Conservation (phyloP, 1,284 basidiomycete species). For the Leccinum laetum region DNA sequence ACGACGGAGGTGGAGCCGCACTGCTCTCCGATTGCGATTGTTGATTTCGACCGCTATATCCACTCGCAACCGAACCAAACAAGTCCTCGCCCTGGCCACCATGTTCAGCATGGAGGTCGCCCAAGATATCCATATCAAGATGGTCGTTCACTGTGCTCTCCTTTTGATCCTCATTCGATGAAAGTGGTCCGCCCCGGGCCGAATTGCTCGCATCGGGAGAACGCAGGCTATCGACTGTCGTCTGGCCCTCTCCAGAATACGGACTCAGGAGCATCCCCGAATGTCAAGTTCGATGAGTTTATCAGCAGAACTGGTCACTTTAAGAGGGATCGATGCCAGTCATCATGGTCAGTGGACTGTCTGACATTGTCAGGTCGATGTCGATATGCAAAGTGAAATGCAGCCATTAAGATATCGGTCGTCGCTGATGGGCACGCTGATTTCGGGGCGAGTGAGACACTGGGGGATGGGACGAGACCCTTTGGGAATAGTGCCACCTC, state of each 20-base stretch:
- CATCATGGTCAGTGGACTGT: constrained; percentile 35
- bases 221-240: constrained; percentile 44
- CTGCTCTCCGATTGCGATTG: constrained; percentile 23
- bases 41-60: constrained; percentile 13
- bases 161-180: constrained; percentile 20
- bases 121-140: constrained; percentile 32
- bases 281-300: constrained; percentile 79
- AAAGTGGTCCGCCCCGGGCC: constrained; percentile 15
- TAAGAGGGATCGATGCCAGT: constrained; percentile 30
- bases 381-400: constrained; percentile 49
- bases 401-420: constrained; percentile 60
- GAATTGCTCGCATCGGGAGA: constrained; percentile 36
- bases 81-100: constrained; percentile 17
- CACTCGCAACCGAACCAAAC: constrained; percentile 24
- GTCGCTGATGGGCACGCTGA: constrained; percentile 59
- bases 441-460: constrained; percentile 74
- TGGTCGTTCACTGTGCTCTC: constrained; percentile 9
- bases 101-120: constrained; percentile 24
- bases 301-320: constrained; percentile 69
- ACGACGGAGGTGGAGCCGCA: constrained; percentile 35
- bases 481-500: constrained; percentile 56
- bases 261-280: constrained; percentile 44
- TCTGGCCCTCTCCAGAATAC: constrained; percentile 32
- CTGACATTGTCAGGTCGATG: constrained; percentile 40
- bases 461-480: constrained; percentile 66